Evolutionary conservation across 2,329 filamentous ascomycete genomes (phyloP), one percentile per base, ranked within the genome.

Genomic region (Neonectria neomacrospora): DNA sequence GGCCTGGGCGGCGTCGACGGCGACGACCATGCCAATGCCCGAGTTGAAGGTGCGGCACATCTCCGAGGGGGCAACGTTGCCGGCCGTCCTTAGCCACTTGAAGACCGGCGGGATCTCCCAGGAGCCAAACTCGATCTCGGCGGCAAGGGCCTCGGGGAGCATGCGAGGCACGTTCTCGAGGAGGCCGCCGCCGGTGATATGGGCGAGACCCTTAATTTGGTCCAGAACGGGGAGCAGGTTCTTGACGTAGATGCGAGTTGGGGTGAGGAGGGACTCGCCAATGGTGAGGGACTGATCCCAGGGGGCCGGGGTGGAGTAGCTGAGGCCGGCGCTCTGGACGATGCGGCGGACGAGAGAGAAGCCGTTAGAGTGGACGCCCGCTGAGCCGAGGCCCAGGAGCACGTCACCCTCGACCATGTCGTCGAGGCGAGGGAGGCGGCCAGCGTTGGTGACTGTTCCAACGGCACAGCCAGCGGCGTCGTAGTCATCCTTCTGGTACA

Each of bases 281-380:
- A 97, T 82, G 1, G 83, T 87, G 28, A 81, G 82, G 55, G 80
- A 80, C 11, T 76, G 74, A 65, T 90, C 84, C 94, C 96, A 99
- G 1, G 96, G 96, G 1, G 91, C 90, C 1, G 85, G 76, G 69
- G 91, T 89, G 12, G 86, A 83, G 81, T 94, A 97, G 45, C 81
- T 81, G 5, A 98, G 82, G 4, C 89, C 88, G 37, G 90, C 87
- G 63, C 86, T 85, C 71, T 93, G 88, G 67, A 98, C 85, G 73
- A 98, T 94, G 76, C 93, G 92, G 65, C 96, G 91, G 34, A 98
- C 91, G n/a, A 99, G 90, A 0, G 94, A 97, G 84, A 97, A 99
- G 52, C 96, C 96, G 79, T 99, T 99, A 34, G 94, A 97, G 83
- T 99, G 96, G 1, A 95, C 88, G 32, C 96, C 96, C 61, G 88